Percentiles rank a stretch among this genome's conserved stretches.
phyloP scores from a whole-genome alignment of 2,329 filamentous ascomycete genomes.

The Phialophora macrospora region DNA sequence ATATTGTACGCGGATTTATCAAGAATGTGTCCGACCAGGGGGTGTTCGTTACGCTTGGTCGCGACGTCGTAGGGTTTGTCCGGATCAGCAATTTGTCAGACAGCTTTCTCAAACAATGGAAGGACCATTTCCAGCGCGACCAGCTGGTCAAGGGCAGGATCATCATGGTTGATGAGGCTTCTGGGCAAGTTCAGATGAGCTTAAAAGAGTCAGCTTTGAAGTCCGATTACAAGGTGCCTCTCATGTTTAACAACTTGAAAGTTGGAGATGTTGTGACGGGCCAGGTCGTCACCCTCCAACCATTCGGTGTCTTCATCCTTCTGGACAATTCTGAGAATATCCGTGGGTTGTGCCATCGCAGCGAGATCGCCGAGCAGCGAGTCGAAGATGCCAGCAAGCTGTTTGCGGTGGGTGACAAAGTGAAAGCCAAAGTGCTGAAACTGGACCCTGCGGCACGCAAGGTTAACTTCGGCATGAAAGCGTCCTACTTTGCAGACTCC shows the following conservation, averaged over 20 bases:
- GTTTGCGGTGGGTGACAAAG: constrained; percentile 87
- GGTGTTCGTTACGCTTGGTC: constrained; percentile 82
- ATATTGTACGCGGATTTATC: constrained; percentile 87
- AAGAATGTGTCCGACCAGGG: constrained; percentile 89
- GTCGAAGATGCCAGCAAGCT: constrained; percentile 86
- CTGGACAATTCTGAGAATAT: constrained; percentile 86
- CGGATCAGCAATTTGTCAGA: constrained; percentile 89
- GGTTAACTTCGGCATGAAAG: constrained; percentile 89
- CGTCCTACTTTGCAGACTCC: constrained; percentile 78
- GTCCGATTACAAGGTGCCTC: constrained; percentile 72
- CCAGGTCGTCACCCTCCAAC: constrained; percentile 89
- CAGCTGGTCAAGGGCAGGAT: constrained; percentile 90
- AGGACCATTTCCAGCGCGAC: constrained; percentile 81
- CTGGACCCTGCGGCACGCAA: constrained; percentile 75
- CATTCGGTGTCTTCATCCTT: constrained; percentile 93
- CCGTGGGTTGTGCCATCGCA: constrained; percentile 90
- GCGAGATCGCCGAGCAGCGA: constrained; percentile 83
- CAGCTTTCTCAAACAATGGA: constrained; percentile 92
- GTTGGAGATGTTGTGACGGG: constrained; percentile 83
- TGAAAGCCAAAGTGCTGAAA: constrained; percentile 86
- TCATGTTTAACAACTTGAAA: constrained; percentile 77
- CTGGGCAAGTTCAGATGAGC: constrained; percentile 79
- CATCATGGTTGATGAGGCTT: constrained; percentile 68
- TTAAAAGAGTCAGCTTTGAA: constrained; percentile 85
- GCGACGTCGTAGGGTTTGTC: constrained; percentile 79